Evolutionary conservation across 2,329 filamentous ascomycete species (phyloP).

Genomic region (Fusarium incarnatum): DNA sequence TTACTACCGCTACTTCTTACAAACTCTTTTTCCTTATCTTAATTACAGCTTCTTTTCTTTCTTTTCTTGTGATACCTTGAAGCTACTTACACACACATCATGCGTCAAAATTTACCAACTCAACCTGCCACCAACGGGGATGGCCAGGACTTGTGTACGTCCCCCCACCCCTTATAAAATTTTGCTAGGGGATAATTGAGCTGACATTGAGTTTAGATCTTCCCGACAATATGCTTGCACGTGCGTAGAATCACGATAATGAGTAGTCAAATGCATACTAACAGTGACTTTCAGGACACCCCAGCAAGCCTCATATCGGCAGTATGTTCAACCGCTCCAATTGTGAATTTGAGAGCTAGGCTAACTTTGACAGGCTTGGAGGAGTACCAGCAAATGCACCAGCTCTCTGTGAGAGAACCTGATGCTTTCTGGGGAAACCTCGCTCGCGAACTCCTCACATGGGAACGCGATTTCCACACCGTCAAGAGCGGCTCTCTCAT

Average conservation of each 20-base stretch:
- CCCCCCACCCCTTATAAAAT: not conserved
- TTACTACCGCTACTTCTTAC: not conserved
- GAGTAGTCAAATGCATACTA: not conserved
- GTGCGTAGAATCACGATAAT: slow-evolving; percentile 20
- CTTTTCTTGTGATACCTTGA: not conserved
- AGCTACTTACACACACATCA: slow-evolving; percentile 3
- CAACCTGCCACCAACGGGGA: slow-evolving; percentile 12
- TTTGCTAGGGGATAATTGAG: not conserved
- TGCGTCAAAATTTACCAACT: slow-evolving; percentile 21
- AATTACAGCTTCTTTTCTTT: not conserved
- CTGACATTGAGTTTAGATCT: slow-evolving; percentile 20
- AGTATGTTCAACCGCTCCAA: slow-evolving; percentile 14
- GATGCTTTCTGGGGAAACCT: slow-evolving; percentile 86
- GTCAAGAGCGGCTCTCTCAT: slow-evolving; percentile 78
- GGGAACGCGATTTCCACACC: slow-evolving; percentile 89
- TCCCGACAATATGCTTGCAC: slow-evolving; percentile 38
- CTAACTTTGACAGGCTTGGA: slow-evolving; percentile 60
- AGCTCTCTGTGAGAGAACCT: slow-evolving; percentile 86
- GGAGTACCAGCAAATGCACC: slow-evolving; percentile 71
- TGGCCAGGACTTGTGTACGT: slow-evolving; percentile 37
- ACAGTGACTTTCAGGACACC: slow-evolving; percentile 29
- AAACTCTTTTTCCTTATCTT: not conserved
- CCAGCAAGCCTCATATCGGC: slow-evolving; percentile 36
- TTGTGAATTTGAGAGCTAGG: not conserved
- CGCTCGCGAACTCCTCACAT: slow-evolving; percentile 87